These are phyloP conservation scores for Nemania sp. DNA, from an alignment of 2,329 filamentous ascomycete genomes.

Conservation along the genomic window DNA sequence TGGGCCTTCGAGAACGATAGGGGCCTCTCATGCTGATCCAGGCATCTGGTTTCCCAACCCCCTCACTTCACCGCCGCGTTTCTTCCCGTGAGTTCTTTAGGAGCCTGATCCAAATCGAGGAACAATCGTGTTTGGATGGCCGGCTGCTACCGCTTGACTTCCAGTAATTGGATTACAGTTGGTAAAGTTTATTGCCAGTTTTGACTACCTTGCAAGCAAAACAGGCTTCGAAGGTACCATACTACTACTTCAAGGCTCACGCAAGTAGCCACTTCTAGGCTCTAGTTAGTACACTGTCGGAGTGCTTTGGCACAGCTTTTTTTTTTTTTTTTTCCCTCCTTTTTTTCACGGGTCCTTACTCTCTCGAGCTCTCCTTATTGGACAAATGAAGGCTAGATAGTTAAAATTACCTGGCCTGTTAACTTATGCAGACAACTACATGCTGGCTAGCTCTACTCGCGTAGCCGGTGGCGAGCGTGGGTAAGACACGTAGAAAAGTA, in stretches of 20 bases:
- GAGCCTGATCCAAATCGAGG: background rate
- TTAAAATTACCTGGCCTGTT: constrained; percentile 22
- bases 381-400: constrained; percentile 28
- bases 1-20: background rate
- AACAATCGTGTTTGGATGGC: too few relatives aligned
- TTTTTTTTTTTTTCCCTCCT: too few relatives aligned
- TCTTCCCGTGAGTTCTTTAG: background rate
- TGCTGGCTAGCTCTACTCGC: background rate
- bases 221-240: background rate
- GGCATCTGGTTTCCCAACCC: background rate
- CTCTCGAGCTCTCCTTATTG: constrained; percentile 18
- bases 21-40: constrained; percentile 4
- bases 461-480: background rate
- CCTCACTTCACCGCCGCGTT: constrained; percentile 19
- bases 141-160: too few relatives aligned
- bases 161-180: too few relatives aligned
- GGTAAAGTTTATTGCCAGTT: too few relatives aligned
- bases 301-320: background rate
- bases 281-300: background rate
- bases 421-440: constrained; percentile 16
- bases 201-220: too few relatives aligned
- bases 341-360: too few relatives aligned
- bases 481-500: background rate
- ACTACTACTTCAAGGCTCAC: too few relatives aligned
- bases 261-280: too few relatives aligned